Base-by-base conservation (phyloP, 495 filamentous ascomycete genomes). In the Talaromyces borbonicus region DNA sequence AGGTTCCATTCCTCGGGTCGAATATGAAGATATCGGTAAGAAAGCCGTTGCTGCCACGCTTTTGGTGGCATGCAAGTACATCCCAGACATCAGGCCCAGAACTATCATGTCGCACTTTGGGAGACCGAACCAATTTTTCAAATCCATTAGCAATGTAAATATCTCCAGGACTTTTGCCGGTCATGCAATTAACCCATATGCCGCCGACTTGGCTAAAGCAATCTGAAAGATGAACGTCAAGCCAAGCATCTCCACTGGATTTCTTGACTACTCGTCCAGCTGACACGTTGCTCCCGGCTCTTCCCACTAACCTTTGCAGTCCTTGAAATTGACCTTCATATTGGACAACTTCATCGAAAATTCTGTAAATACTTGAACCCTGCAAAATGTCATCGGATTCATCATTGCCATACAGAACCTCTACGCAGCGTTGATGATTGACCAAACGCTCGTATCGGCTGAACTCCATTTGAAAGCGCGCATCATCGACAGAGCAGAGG, bases 101-200 rank as follows among this genome's bases (percentile, higher is more conserved):
- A 12, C 47, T 45, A 20, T 50, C 46, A n/a, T 32, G 49, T 16
- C 45, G 8, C 39, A 62, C 55, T 30, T 59, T 55, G 5, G 71
- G 71, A 1, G 67, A 63, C 0, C 72, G 64, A 39, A 73, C 69
- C 63, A 57, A 71, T 37, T 56, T 49, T 50, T 79, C 71, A 32
- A 69, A 62, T 0, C 67, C 63, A 47, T 53, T 68, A 7, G 68
- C 61, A 27, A 79, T 69, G 41, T 60, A 79, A 41, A 78, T 71
- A 5, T 76, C 68, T 0, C 30, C 51, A 0, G 56, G 40, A 0
- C 54, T 9, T 15, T 52, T 36, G 19, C 72, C 61, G 0, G 70
- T 73, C 72, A 78, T 73, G 40, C 62, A 68, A 46, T 75, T 78
- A 11, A 75, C 66, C 54, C 56, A 77, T 19, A 79, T 63, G 0